Evolutionary conservation across 495 filamentous ascomycete species (phyloP).

Genomic region (Lasiosphaeria ovina): DNA sequence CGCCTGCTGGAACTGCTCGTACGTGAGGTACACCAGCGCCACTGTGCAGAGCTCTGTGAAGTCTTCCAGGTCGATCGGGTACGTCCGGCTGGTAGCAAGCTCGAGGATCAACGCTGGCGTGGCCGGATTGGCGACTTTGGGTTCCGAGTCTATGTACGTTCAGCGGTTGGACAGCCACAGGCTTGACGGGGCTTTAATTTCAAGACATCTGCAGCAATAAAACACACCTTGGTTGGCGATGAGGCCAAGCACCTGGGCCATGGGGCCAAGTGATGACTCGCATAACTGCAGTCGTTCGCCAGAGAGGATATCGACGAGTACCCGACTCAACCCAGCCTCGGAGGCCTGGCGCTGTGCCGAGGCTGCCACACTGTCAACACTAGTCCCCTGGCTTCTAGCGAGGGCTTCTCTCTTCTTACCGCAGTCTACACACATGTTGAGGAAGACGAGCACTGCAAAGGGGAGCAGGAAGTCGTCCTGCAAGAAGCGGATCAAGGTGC

Average conservation of each 20-base stretch:
- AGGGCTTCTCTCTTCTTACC: conserved; percentile 44
- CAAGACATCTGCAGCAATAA: neutral
- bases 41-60: conserved; percentile 36
- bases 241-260: conserved; percentile 51
- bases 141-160: conserved; percentile 32
- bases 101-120: conserved; percentile 36
- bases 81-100: conserved; percentile 24
- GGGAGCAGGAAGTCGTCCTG: conserved; percentile 48
- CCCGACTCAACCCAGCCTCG: conserved; percentile 38
- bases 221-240: conserved; percentile 43
- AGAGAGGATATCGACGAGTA: conserved; percentile 39
- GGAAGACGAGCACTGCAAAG: conserved; percentile 65
- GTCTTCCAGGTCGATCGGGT: conserved; percentile 32
- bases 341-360: conserved; percentile 54
- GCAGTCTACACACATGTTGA: conserved; percentile 73
- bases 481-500: conserved; percentile 53
- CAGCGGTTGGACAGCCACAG: too few species aligned
- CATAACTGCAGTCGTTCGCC: conserved; percentile 31
- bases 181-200: neutral
- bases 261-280: conserved; percentile 34
- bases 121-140: conserved; percentile 30
- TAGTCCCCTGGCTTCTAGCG: neutral
- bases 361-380: conserved; percentile 37
- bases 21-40: conserved; percentile 41
- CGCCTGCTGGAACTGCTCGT: conserved; percentile 42